Evolutionary conservation across 192 early-diverging fungal species (phyloP).

Genomic region (Coemansia pectinata): DNA sequence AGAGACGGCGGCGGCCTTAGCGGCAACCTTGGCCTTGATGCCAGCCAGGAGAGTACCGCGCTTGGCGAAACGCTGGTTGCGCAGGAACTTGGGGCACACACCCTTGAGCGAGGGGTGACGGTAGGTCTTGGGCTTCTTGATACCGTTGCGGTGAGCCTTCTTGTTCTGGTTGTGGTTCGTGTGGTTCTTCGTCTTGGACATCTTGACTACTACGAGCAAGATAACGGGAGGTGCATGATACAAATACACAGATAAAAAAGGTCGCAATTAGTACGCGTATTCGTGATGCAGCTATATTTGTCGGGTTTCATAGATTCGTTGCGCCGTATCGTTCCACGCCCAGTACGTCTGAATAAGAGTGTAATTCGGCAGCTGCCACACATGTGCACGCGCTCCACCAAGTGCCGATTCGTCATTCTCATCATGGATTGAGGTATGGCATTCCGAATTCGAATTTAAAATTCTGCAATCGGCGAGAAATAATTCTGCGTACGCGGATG

Average conservation of each 20-base stretch:
- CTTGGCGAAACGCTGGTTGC: slow-evolving; percentile 97
- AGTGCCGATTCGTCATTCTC: background rate
- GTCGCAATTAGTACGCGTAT: background rate
- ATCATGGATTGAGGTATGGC: background rate
- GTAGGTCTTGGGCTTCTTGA: slow-evolving; percentile 94
- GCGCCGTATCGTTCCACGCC: background rate
- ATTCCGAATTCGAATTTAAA: slow-evolving; percentile 3
- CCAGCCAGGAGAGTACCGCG: slow-evolving; percentile 44
- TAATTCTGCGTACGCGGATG: slow-evolving; percentile 3
- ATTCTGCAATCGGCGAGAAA: background rate
- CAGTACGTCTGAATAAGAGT: background rate
- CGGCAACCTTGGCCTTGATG: slow-evolving; percentile 42
- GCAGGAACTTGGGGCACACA: slow-evolving; percentile 91
- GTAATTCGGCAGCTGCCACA: background rate
- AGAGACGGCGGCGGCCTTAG: slow-evolving; percentile 27
- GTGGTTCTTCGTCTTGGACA: slow-evolving; percentile 98
- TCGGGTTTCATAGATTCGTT: background rate
- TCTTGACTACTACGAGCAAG: slow-evolving; percentile 45
- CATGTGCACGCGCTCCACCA: background rate
- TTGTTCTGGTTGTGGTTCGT: slow-evolving; percentile 99
- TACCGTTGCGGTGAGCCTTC: slow-evolving; percentile 99
- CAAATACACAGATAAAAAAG: background rate
- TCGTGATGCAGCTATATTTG: background rate
- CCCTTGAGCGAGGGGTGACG: slow-evolving; percentile 91
- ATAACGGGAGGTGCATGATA: background rate